These are phyloP conservation scores for Melanogaster broomeanus DNA, from an alignment of 768 basidiomycete species.

Conservation along the genomic window DNA sequence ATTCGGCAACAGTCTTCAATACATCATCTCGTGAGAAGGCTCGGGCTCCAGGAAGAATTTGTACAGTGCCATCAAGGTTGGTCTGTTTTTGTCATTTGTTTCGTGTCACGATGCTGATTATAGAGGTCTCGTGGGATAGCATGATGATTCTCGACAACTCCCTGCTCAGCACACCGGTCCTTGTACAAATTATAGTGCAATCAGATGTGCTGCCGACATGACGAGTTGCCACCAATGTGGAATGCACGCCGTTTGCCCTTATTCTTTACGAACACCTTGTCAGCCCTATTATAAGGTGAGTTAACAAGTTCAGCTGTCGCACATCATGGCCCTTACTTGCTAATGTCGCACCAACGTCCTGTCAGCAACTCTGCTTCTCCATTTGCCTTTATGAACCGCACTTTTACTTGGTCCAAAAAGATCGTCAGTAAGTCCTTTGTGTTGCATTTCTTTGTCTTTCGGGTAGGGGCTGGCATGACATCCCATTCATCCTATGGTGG, in stretches of 20 bases:
- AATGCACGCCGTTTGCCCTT: not conserved
- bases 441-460: conserved; percentile 7
- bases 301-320: too few species aligned
- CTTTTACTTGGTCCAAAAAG: too few species aligned
- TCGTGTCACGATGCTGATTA: not conserved
- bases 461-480: too few species aligned
- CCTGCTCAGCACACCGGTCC: not conserved
- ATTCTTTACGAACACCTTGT: not conserved
- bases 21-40: not conserved
- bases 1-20: not conserved
- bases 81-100: not conserved
- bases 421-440: conserved; percentile 15
- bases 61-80: too few species aligned
- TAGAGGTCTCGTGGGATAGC: not conserved
- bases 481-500: too few species aligned
- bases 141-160: not conserved
- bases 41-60: not conserved
- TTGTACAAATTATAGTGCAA: not conserved
- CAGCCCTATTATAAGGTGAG: not conserved
- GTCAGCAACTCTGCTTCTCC: too few species aligned
- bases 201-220: not conserved
- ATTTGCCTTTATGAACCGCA: too few species aligned
- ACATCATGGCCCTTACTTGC: too few species aligned
- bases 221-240: not conserved
- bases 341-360: too few species aligned